A percentile compares a stretch with the other conserved stretches of the same genome.
These are phyloP conservation scores for Trichosporon coremiiforme DNA, from an alignment of 1,284 basidiomycete species.

Conservation along the genomic window DNA sequence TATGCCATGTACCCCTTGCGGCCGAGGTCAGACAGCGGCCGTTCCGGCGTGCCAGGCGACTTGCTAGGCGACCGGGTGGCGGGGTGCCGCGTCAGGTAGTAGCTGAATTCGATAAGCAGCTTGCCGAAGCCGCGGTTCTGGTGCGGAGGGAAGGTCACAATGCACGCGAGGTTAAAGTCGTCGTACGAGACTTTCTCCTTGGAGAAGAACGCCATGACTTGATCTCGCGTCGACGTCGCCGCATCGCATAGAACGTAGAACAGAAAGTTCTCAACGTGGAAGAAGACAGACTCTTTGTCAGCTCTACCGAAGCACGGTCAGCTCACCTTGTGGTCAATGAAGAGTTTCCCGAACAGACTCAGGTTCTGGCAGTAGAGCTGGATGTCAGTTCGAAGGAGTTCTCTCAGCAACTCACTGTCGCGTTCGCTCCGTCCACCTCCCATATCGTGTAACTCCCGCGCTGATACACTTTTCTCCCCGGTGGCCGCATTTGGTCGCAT, in stretches of 20 bases:
- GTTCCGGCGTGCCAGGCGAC: slow-evolving; percentile 87
- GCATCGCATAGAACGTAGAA: slow-evolving; percentile 94
- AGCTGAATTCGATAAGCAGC: slow-evolving; percentile 98
- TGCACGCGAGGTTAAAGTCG: slow-evolving; percentile 96
- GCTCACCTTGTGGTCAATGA: slow-evolving; percentile 85
- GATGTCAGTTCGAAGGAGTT: not conserved
- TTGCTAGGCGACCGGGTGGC: slow-evolving; percentile 58
- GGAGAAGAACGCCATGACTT: slow-evolving; percentile 92
- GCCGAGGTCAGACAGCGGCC: slow-evolving; percentile 90
- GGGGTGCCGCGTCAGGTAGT: slow-evolving; percentile 75
- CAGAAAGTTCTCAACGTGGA: slow-evolving; percentile 71
- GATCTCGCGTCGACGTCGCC: slow-evolving; percentile 69
- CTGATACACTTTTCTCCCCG: slow-evolving; percentile 87
- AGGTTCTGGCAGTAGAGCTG: slow-evolving; percentile 95
- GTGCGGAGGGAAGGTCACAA: slow-evolving; percentile 91
- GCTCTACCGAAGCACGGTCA: slow-evolving; percentile 6
- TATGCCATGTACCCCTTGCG: slow-evolving; percentile 86
- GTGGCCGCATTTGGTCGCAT: slow-evolving; percentile 75
- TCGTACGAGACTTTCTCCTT: slow-evolving; percentile 98
- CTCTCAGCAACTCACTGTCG: slow-evolving; percentile 66
- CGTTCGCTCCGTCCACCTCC: slow-evolving; percentile 87
- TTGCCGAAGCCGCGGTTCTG: slow-evolving; percentile 90
- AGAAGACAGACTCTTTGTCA: slow-evolving; percentile 74
- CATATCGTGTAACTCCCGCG: slow-evolving; percentile 87
- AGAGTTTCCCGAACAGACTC: slow-evolving; percentile 95